phyloP scores from a whole-genome alignment of 2,329 filamentous ascomycete species.

The Fusarium sacchari region DNA sequence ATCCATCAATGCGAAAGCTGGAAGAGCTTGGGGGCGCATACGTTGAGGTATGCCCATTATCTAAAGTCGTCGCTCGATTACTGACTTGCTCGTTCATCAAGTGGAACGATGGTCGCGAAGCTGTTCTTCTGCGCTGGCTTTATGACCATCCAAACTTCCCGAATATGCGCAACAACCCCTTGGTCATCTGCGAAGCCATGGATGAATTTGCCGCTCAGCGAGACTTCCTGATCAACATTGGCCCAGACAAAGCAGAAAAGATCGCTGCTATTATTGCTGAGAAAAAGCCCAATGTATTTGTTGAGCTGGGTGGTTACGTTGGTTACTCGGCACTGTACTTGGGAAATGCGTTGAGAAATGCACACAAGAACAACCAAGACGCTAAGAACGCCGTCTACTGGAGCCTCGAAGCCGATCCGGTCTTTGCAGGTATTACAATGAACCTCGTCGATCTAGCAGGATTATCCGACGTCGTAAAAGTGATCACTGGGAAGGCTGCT shows the following conservation, averaged over 20 bases:
- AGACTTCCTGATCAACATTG: background rate
- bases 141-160: background rate
- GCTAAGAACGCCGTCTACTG: background rate
- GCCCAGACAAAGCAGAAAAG: background rate
- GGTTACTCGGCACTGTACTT: background rate
- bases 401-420: background rate
- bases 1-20: background rate
- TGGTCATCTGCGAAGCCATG: background rate
- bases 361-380: background rate
- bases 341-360: background rate
- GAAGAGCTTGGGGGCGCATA: background rate
- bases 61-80: background rate
- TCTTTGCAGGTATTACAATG: background rate
- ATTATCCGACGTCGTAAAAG: background rate
- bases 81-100: background rate
- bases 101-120: background rate
- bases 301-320: background rate
- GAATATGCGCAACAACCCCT: background rate
- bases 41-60: background rate
- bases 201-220: background rate
- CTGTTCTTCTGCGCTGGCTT: background rate
- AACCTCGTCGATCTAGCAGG: background rate
- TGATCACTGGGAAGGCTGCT: background rate
- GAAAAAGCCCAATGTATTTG: background rate
- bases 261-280: background rate